A percentile compares a stretch with the other conserved stretches of the same genome.
These are phyloP conservation scores for Fusarium oligoseptatum DNA, from an alignment of 2,329 filamentous ascomycete species.

Conservation along the genomic window DNA sequence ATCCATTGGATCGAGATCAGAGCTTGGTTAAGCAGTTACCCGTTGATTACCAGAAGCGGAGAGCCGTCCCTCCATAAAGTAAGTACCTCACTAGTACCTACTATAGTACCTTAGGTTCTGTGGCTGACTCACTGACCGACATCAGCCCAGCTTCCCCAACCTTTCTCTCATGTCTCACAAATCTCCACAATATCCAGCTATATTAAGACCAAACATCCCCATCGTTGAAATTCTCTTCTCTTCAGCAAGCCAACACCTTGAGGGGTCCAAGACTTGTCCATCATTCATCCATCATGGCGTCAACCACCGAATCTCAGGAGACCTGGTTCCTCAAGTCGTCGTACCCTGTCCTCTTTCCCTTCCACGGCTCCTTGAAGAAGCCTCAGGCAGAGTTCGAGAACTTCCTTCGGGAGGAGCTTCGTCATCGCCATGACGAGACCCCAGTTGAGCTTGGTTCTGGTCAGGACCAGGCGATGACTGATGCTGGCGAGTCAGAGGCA, in stretches of 20 bases:
- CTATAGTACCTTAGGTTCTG: neutral
- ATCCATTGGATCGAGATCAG: neutral
- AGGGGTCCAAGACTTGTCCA: neutral
- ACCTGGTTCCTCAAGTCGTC: constrained; percentile 57
- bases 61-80: neutral
- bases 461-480: constrained; percentile 24
- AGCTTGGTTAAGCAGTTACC: neutral
- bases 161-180: neutral
- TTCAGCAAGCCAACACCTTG: neutral
- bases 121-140: constrained; percentile 37
- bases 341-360: constrained; percentile 55
- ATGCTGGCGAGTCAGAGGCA: constrained; percentile 38
- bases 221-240: neutral
- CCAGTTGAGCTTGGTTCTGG: neutral
- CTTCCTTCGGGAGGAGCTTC: constrained; percentile 48
- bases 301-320: constrained; percentile 32
- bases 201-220: constrained; percentile 14
- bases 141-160: neutral
- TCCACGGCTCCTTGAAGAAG: constrained; percentile 51
- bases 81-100: neutral
- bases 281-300: constrained; percentile 35
- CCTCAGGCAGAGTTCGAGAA: constrained; percentile 51
- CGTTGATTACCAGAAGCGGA: neutral
- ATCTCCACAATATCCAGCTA: neutral
- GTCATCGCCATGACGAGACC: constrained; percentile 22